A percentile compares a stretch with the other conserved stretches of the same genome.
These are phyloP conservation scores for Limonium bicolor DNA, from an alignment of 148 eudicot genomes.

Conservation along the genomic window DNA sequence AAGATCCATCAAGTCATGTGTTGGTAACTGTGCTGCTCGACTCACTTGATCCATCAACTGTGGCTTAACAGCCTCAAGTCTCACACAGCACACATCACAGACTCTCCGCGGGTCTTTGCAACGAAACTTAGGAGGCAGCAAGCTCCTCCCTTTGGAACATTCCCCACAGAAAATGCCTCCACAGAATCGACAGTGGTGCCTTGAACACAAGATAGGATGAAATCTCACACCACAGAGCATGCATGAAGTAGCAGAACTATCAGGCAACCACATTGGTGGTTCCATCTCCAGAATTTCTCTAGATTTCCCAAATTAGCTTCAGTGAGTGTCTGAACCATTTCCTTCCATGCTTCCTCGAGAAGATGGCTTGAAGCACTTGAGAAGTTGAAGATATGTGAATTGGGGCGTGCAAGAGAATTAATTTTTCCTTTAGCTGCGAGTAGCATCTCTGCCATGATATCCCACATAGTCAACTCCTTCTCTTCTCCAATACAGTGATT, in stretches of 20 bases:
- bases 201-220: constrained; percentile 48
- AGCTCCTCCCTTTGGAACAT: constrained; percentile 52
- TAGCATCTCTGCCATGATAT: constrained; percentile 46
- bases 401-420: constrained; percentile 24
- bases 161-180: constrained; percentile 57
- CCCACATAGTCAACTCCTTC: constrained; percentile 62
- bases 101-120: constrained; percentile 36
- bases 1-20: constrained; percentile 50
- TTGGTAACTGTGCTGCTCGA: constrained; percentile 49
- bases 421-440: constrained; percentile 46
- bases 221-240: constrained; percentile 54
- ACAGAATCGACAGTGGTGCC: constrained; percentile 74
- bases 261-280: constrained; percentile 64
- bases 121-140: constrained; percentile 40
- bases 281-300: constrained; percentile 37
- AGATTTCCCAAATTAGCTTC: constrained; percentile 27
- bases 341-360: constrained; percentile 56
- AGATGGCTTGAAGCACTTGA: constrained; percentile 25
- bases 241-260: constrained; percentile 47
- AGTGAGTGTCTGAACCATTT: constrained; percentile 48
- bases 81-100: constrained; percentile 65
- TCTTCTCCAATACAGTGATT: constrained; percentile 17
- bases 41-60: constrained; percentile 52
- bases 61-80: constrained; percentile 48
- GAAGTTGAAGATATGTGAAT: constrained; percentile 12